Base-by-base conservation (phyloP, 2,329 filamentous ascomycete genomes). In the Colletotrichum filicis region DNA sequence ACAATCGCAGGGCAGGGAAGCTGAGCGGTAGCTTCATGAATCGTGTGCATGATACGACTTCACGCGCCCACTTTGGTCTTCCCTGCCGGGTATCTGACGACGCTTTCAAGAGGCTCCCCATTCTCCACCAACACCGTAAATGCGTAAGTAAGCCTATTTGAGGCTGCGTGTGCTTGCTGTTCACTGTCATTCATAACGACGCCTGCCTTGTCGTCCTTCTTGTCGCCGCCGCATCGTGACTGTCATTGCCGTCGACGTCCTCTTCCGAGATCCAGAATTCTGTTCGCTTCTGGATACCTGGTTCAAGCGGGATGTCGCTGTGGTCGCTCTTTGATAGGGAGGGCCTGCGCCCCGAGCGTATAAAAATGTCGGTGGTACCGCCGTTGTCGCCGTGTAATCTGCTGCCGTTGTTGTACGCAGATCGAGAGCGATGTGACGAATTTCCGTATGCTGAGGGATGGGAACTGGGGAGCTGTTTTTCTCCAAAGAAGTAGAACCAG, bases 401-500 rank as follows among this genome's bases (percentile, higher is more conserved):
- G 68, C 67, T 74, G 58, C 30, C 49, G 52, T 59, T 58, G 12
- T 74, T 55, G 5, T 75, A 71, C 1, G 58, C 66, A 9, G 69
- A 74, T 16, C 68, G 73, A 1, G 73, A 69, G 2, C 67, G 65
- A 24, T 53, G 46, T 5, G 60, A 53, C n/a, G 67, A 75, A 37
- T 65, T 68, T 1, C 26, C 60, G 60, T 64, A 64, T 9, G n/a
- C 61, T 7, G 61, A 64, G 11, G 22, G 9, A 14, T 35, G 53
- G 14, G 61, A n/a, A 8, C 42, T 61, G 9, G 62, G 35, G 2
- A n/a, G 49, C 16, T 52, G 46, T 19, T 72, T 72, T 11, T 74
- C 66, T 32, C 73, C 73, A 37, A 73, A 75, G 62, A 79, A 75
- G 60, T 71, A 77, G 24, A 74, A 71, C 60, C 74, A 79, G n/a